Base-by-base conservation (phyloP, 306 rosid species). In the Rosa lucieae region DNA sequence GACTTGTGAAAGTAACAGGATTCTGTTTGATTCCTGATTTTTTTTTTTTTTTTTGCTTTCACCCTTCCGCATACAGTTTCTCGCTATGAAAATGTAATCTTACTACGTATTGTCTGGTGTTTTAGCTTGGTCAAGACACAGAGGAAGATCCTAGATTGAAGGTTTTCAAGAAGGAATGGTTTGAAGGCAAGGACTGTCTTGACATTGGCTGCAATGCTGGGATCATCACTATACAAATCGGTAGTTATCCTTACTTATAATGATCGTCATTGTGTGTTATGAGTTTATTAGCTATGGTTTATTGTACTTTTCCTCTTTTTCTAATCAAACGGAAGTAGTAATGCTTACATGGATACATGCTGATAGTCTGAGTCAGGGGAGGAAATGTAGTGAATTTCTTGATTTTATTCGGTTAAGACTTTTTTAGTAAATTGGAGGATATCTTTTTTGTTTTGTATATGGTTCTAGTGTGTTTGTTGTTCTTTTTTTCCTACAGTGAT, bases 161-260 rank as follows among this genome's bases (percentile, higher is more conserved):
- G 77, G 90, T 89, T 47, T 83, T 91, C 43, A 90, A 82, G 74
- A 91, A 88, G 79, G 99, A 90, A 65, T 95, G 99, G 98, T 93
- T 92, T 83, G 82, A 95, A 78, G 98, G 85, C 44, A 92, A 89
- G 82, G 93, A 91, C 35, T 95, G 98, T 74, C 96, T 95, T 72
- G 99, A 95, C 77, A 85, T 92, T 81, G 97, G 98, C 70, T 92
- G 99, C 88, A 95, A 95, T 59, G 86, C 66, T 80, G 99, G 97
- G 43, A 53, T 84, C 17, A 83, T 95, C 71, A 92, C 99, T 72
- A 91, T 91, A 55, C 89, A 89, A 44, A 95, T 95, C 72, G 97
- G 97, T 91, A 92, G 3, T 15, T 18, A 44, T 73, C 40, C 20
- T 55, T 29, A 1, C 15, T 72, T 67, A 10, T 43, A 44, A 20